Conservation (phyloP, 176 grass and related monocot species). For the Chrysopogon serrulatus region DNA sequence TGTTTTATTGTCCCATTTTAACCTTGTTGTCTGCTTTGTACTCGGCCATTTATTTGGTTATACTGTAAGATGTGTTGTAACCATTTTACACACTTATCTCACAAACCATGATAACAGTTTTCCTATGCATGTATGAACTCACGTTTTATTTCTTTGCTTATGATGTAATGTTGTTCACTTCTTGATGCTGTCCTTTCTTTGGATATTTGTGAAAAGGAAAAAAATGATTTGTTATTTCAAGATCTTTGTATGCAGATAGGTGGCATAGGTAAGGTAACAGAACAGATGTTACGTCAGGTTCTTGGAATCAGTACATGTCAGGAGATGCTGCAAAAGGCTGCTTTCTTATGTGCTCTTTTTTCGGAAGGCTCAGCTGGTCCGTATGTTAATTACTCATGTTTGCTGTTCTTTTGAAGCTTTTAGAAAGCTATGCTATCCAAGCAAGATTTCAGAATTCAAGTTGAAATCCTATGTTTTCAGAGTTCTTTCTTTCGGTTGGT, state of each 20-base stretch:
- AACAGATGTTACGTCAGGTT: slow-evolving; percentile 72
- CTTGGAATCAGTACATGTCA: slow-evolving; percentile 88
- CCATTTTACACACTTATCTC: background rate
- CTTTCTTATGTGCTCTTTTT: slow-evolving; percentile 82
- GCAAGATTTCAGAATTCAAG: background rate
- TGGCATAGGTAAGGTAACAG: slow-evolving; percentile 97
- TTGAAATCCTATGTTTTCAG: slow-evolving; percentile 41
- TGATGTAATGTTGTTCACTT: slow-evolving; percentile 1
- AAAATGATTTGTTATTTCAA: slow-evolving; percentile 47
- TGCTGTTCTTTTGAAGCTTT: slow-evolving; percentile 26
- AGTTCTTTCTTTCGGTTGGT: slow-evolving; percentile 96
- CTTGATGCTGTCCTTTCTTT: background rate
- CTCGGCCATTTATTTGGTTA: slow-evolving; percentile 11
- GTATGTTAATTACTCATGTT: slow-evolving; percentile 28
- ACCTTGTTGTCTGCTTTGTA: background rate
- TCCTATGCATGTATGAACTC: slow-evolving; percentile 5
- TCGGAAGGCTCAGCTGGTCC: slow-evolving; percentile 80
- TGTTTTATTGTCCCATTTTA: background rate
- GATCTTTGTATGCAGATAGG: slow-evolving; percentile 77
- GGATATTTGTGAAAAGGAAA: slow-evolving; percentile 2
- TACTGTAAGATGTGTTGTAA: background rate
- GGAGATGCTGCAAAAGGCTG: slow-evolving; percentile 76
- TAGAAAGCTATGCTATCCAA: slow-evolving; percentile 17
- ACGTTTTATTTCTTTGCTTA: background rate
- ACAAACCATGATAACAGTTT: background rate